Conservation (phyloP, 2,329 filamentous ascomycete genomes). For the Atkinsonella hypoxylon region DNA sequence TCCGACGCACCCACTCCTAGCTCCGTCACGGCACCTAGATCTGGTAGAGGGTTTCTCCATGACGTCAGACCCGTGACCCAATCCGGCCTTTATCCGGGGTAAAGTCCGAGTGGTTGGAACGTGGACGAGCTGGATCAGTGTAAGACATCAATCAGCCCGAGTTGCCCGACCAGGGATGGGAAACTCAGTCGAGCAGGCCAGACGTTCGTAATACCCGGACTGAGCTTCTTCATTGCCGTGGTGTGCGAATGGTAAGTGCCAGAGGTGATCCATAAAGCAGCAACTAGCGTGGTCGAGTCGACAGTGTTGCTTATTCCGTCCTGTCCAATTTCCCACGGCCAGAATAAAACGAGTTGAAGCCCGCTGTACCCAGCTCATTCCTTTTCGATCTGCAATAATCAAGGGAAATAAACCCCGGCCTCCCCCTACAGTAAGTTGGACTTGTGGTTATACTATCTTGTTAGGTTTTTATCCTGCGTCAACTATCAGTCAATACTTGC, state of each 20-base stretch:
- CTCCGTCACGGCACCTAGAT: conserved; percentile 10
- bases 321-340: neutral
- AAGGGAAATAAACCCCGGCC: neutral
- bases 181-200: neutral
- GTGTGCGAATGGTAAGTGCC: neutral
- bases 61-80: conserved; percentile 11
- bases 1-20: too few species aligned
- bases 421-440: neutral
- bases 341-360: conserved; percentile 4
- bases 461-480: neutral
- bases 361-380: neutral
- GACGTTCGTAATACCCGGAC: too few species aligned
- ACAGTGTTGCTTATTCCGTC: neutral
- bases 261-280: conserved; percentile 1
- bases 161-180: neutral
- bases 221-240: neutral
- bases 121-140: too few species aligned
- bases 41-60: conserved; percentile 10
- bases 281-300: conserved; percentile 1
- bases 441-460: neutral
- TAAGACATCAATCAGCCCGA: too few species aligned
- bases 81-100: conserved; percentile 1
- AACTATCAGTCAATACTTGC: neutral
- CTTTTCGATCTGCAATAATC: neutral
- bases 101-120: neutral